Conservation (phyloP, 176 grass and related monocot genomes). For the Juncus inflexus region DNA sequence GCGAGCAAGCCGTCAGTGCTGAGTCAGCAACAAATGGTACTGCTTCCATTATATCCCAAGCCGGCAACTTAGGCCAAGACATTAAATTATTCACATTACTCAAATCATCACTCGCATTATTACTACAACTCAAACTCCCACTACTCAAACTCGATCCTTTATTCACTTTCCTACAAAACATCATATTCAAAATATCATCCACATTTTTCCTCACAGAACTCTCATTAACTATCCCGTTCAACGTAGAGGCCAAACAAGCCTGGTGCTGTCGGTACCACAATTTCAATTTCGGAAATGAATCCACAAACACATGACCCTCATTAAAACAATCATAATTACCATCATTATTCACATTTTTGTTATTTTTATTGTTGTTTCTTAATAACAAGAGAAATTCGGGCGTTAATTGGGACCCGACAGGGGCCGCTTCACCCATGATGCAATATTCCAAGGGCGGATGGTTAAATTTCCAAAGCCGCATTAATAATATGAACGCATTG, state of each 20-base stretch:
- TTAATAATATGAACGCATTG: constrained; percentile 93
- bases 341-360: neutral
- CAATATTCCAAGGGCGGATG: constrained; percentile 94
- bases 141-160: constrained; percentile 38
- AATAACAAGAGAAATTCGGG: constrained; percentile 90
- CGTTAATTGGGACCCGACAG: constrained; percentile 90
- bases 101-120: constrained; percentile 46
- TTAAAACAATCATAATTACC: constrained; percentile 33
- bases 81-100: constrained; percentile 48
- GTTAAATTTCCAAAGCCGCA: constrained; percentile 98
- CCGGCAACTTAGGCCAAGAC: constrained; percentile 80
- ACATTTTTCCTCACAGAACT: constrained; percentile 84
- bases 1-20: constrained; percentile 88
- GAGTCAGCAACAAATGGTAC: constrained; percentile 99
- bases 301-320: constrained; percentile 66
- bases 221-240: constrained; percentile 79
- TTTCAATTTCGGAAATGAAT: constrained; percentile 95
- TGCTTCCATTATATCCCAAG: constrained; percentile 96
- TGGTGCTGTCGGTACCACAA: constrained; percentile 90
- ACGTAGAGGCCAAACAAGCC: constrained; percentile 96
- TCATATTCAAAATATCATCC: constrained; percentile 81
- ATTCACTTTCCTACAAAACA: constrained; percentile 69
- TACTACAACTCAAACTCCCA: constrained; percentile 82
- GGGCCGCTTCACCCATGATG: constrained; percentile 86
- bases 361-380: constrained; percentile 56